Evolutionary conservation across 140 eudicot species (phyloP).

Genomic region (Cichorium intybus): DNA sequence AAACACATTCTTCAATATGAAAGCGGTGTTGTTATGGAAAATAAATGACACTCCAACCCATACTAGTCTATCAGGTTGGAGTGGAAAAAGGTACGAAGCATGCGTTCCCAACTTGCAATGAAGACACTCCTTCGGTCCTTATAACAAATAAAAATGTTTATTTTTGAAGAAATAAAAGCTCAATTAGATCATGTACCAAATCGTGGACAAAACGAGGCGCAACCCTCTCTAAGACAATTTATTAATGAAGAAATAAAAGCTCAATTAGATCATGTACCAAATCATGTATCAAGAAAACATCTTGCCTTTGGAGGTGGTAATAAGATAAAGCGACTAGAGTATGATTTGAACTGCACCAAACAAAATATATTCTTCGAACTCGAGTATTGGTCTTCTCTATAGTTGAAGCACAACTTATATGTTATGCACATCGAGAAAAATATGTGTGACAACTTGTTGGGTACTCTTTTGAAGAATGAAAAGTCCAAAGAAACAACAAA

Average conservation of each 20-base stretch:
- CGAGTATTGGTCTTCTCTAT: not conserved
- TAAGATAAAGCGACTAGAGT: too few species aligned
- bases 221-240: too few species aligned
- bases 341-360: too few species aligned
- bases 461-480: not conserved
- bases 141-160: not conserved
- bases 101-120: too few species aligned
- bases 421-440: not conserved
- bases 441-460: not conserved
- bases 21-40: not conserved
- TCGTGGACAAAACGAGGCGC: not conserved
- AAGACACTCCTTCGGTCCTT: not conserved
- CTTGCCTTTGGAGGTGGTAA: too few species aligned
- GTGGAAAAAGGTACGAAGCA: not conserved
- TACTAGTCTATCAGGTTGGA: not conserved
- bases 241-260: not conserved
- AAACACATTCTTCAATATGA: not conserved
- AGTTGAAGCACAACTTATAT: not conserved
- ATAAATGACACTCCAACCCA: not conserved
- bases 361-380: too few species aligned
- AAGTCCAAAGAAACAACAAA: not conserved
- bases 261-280: not conserved
- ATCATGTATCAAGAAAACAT: not conserved
- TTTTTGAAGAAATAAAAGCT: not conserved
- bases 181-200: not conserved